phyloP scores from a whole-genome alignment of 148 eudicot genomes.

The Dysphania ambrosioides region DNA sequence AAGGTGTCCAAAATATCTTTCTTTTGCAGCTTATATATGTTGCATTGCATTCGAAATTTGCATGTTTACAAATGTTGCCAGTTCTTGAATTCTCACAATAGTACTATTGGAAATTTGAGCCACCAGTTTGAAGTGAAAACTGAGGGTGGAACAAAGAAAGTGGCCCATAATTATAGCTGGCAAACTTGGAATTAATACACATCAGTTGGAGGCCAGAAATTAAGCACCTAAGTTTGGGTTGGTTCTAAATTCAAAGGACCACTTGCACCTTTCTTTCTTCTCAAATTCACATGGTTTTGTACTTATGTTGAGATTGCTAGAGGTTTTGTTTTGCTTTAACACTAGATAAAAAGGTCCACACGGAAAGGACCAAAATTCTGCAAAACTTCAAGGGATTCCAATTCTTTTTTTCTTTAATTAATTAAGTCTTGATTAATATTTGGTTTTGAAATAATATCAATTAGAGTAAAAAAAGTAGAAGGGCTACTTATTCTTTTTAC shows the following conservation, averaged over 20 bases:
- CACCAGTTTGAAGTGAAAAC: conserved; percentile 17
- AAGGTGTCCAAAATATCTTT: conserved; percentile 12
- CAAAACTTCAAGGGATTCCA: no score
- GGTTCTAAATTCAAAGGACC: conserved; percentile 24
- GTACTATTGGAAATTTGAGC: not conserved
- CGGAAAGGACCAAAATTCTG: not conserved
- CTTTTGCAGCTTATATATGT: not conserved
- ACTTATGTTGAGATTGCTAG: conserved; percentile 18
- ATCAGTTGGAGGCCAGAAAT: conserved; percentile 17
- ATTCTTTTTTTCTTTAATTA: not conserved
- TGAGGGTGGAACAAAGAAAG: not conserved
- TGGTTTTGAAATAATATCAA: not conserved
- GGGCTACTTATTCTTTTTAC: not conserved
- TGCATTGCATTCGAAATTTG: not conserved
- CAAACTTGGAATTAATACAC: conserved; percentile 19
- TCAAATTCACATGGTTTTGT: conserved; percentile 37
- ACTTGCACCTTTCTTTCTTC: conserved; percentile 18
- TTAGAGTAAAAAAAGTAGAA: not conserved
- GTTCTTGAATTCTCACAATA: not conserved
- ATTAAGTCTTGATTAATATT: not conserved
- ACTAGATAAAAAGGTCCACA: not conserved
- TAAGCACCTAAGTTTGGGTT: conserved; percentile 12
- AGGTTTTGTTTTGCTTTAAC: conserved; percentile 2
- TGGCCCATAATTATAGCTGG: conserved; percentile 22
- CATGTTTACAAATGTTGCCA: not conserved